These are phyloP conservation scores for Amorphotheca resinae DNA, from an alignment of 495 filamentous ascomycete genomes.

Conservation along the genomic window DNA sequence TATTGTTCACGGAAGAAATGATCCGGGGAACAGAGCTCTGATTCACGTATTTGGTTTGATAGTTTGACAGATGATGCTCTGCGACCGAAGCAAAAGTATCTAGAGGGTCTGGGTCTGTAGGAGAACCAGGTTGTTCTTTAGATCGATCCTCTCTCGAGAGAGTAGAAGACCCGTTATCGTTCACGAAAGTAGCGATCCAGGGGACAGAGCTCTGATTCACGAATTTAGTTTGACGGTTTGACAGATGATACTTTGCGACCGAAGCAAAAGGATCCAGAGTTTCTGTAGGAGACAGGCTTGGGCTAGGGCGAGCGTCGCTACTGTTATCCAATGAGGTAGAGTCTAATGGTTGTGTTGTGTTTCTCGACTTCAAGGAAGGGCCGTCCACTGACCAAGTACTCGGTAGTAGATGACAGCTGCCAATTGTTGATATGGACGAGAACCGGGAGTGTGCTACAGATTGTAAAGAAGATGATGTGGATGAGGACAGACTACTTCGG, in stretches of 20 bases:
- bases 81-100: constrained; percentile 11
- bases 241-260: constrained; percentile 9
- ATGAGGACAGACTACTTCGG: constrained; percentile 20
- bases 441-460: constrained; percentile 18
- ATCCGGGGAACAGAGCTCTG: neutral
- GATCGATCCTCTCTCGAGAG: neutral
- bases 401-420: constrained; percentile 4
- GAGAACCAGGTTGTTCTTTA: constrained; percentile 13
- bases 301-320: neutral
- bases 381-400: constrained; percentile 3
- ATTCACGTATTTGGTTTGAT: neutral
- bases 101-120: constrained; percentile 15
- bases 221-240: neutral
- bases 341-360: neutral
- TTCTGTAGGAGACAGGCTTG: constrained; percentile 12
- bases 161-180: neutral
- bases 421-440: constrained; percentile 19
- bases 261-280: constrained; percentile 11
- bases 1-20: neutral
- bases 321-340: neutral
- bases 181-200: neutral
- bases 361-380: neutral
- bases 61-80: constrained; percentile 6
- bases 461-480: constrained; percentile 18
- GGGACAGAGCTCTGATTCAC: neutral